Evolutionary conservation across 495 filamentous ascomycete genomes (phyloP), one percentile per base, ranked within the genome.

Genomic region (Hyaloscypha bicolor): DNA sequence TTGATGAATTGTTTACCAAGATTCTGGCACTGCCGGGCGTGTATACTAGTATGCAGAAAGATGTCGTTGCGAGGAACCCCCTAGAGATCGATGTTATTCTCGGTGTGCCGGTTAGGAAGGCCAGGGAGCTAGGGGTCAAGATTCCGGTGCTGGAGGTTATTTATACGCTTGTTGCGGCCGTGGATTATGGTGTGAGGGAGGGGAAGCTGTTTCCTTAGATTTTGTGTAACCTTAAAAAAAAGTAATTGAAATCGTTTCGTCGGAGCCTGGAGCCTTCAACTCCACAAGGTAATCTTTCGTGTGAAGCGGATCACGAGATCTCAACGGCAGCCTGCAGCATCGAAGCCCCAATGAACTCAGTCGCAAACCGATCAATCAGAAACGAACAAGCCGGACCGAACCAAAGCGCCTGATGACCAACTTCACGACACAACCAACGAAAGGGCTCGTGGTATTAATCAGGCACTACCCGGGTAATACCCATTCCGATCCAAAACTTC

Each of bases 11-110:
- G n/a, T 78, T 85, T 51, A 72, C 73, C 1, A 78, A 76, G 62
- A 81, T 83, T 22, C 72, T 79, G 22, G 73, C 70, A 0, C 71
- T 85, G 76, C 78, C 78, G 1, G 67, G 72, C 0, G 79, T 85
- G 64, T 72, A 75, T 14, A 84, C 79, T 63, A 85, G 83, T 68
- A 86, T 86, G 83, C 79, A 83, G 69, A 76, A 74, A 2, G 83
- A 86, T 72, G 74, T 73, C 29, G 76, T 79, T 66, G 76, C 66
- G 48, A 78, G 77, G 14, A 75, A 77, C 29, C 78, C 77, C 0
- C 76, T 85, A 79, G 83, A 85, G 70, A 77, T 85, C 9, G 83
- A 86, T 59, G 78, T 85, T 1, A 85, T 86, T 59, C 62, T 86
- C n/a, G 83, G 83, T 14, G 78, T 78, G 62, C 81, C 81, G 6